These are phyloP conservation scores for Oligophagozyma castellii DNA, from an alignment of 1,139 yeast species.

Conservation along the genomic window DNA sequence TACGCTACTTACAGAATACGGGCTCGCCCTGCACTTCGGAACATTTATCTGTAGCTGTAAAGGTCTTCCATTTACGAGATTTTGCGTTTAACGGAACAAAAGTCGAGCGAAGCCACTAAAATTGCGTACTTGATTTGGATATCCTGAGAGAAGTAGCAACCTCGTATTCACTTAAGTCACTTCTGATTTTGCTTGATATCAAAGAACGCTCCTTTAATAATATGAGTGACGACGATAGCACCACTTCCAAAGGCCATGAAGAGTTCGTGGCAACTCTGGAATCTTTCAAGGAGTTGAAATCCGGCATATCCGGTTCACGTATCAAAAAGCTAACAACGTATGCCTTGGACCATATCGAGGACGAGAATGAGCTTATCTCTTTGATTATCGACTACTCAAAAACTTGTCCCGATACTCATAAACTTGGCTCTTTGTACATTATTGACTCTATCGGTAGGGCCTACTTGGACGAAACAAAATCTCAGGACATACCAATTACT, in stretches of 20 bases:
- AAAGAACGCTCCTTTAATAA: background rate
- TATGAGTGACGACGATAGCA: too few relatives aligned
- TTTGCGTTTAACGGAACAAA: too few relatives aligned
- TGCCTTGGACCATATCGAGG: slow-evolving; percentile 55
- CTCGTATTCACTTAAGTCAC: too few relatives aligned
- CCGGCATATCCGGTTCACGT: slow-evolving; percentile 94
- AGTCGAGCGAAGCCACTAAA: too few relatives aligned
- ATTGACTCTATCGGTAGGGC: slow-evolving; percentile 88
- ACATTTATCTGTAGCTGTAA: too few relatives aligned
- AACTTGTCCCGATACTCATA: slow-evolving; percentile 66
- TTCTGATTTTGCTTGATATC: background rate
- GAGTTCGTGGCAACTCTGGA: slow-evolving; percentile 59
- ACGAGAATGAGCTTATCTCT: slow-evolving; percentile 19
- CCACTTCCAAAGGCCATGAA: slow-evolving; percentile 28
- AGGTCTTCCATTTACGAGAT: too few relatives aligned
- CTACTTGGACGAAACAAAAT: slow-evolving; percentile 61
- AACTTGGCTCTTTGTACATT: slow-evolving; percentile 81
- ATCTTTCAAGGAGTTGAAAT: slow-evolving; percentile 62
- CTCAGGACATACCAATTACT: slow-evolving; percentile 33
- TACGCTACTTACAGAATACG: too few relatives aligned
- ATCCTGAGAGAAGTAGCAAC: too few relatives aligned
- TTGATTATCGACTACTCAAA: slow-evolving; percentile 41
- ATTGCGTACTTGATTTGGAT: too few relatives aligned
- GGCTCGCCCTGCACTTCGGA: too few relatives aligned
- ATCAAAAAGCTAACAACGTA: slow-evolving; percentile 72